A percentile compares a stretch with the other conserved stretches of the same genome.
Conservation (phyloP, 73 alveolate genomes). For the Urostyla sp. region DNA sequence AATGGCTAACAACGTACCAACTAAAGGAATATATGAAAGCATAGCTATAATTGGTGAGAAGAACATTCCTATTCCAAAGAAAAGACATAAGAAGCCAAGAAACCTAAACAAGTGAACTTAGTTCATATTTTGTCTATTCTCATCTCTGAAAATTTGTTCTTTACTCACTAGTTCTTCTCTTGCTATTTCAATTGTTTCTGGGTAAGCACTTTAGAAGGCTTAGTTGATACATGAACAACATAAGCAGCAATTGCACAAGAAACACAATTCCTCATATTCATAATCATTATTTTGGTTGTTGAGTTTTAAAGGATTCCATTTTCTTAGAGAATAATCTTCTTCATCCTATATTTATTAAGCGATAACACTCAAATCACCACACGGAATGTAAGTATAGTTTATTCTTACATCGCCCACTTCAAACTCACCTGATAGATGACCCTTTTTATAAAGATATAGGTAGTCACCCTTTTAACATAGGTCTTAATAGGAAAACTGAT, state of each 20-base stretch:
- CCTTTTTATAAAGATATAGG: not conserved
- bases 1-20: constrained; percentile 4
- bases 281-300: constrained; percentile 23
- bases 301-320: constrained; percentile 39
- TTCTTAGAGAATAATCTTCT: constrained; percentile 1
- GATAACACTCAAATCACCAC: constrained; percentile 1
- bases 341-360: not conserved
- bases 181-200: constrained; percentile 28
- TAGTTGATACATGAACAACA: constrained; percentile 1
- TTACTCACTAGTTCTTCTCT: not conserved
- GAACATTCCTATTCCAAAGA: not conserved
- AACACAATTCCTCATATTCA: not conserved
- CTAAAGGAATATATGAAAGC: constrained; percentile 6
- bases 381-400: not conserved
- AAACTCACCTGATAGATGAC: not conserved
- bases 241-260: constrained; percentile 15
- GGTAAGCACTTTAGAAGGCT: not conserved
- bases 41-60: constrained; percentile 15
- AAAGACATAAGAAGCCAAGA: not conserved
- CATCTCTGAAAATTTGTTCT: not conserved
- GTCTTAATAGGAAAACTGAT: not conserved
- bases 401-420: constrained; percentile 27
- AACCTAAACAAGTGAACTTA: not conserved
- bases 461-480: not conserved
- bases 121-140: not conserved